Conservation (phyloP, 2,329 filamentous ascomycete genomes). For the Paraphaeosphaeria sporulosa region DNA sequence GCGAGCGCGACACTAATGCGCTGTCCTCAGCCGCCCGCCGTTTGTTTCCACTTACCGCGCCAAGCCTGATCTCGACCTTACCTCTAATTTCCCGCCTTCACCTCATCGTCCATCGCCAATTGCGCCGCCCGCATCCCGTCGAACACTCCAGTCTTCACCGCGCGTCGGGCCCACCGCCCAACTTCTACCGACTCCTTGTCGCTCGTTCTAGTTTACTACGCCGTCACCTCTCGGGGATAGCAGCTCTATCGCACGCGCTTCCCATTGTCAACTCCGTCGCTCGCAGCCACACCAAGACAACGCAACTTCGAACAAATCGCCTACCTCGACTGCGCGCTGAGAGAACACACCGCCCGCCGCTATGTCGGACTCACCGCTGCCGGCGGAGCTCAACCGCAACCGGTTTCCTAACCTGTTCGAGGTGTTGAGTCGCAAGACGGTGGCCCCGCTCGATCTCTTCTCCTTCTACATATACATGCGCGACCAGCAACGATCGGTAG, state of each 20-base stretch:
- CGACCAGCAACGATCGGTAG: constrained; percentile 95
- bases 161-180: constrained; percentile 17
- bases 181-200: constrained; percentile 19
- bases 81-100: constrained; percentile 44
- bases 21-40: constrained; percentile 35
- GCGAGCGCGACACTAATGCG: constrained; percentile 17
- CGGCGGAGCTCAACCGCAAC: constrained; percentile 65
- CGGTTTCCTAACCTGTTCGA: constrained; percentile 94
- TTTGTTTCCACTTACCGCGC: constrained; percentile 38
- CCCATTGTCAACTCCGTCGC: background rate
- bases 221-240: constrained; percentile 1
- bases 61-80: constrained; percentile 40
- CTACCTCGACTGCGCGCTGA: constrained; percentile 17
- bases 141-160: constrained; percentile 14
- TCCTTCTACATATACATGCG: constrained; percentile 99
- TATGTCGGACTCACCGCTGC: constrained; percentile 35
- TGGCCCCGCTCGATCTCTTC: constrained; percentile 94
- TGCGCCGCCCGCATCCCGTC: constrained; percentile 21
- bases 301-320: constrained; percentile 27
- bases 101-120: constrained; percentile 26
- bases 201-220: constrained; percentile 28
- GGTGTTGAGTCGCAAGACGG: constrained; percentile 90
- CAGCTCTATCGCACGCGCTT: constrained; percentile 9
- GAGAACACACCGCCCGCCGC: constrained; percentile 15
- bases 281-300: background rate